Conservation (phyloP, 2,329 filamentous ascomycete species). For the Beauveria sp. region DNA sequence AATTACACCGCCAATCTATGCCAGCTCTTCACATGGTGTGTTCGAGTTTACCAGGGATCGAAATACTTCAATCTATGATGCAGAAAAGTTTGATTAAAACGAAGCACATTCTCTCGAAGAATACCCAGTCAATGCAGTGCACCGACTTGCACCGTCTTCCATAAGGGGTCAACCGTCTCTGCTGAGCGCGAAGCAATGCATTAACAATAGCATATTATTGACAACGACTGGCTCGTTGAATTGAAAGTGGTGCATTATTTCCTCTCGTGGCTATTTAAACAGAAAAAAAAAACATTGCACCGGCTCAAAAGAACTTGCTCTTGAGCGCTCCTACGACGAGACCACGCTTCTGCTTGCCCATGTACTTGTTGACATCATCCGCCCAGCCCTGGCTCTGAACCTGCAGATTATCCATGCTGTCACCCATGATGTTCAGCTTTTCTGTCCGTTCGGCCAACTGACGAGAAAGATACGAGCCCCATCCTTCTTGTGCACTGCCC, state of each 20-base stretch:
- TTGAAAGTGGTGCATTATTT: too few species aligned
- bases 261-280: neutral
- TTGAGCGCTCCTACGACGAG: conserved; percentile 65
- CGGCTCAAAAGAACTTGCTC: conserved; percentile 44
- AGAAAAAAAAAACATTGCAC: neutral
- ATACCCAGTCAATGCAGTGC: too few species aligned
- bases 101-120: too few species aligned
- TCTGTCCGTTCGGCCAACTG: conserved; percentile 89
- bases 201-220: too few species aligned
- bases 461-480: conserved; percentile 74
- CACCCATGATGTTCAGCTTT: conserved; percentile 72
- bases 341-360: conserved; percentile 80
- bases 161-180: too few species aligned
- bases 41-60: too few species aligned
- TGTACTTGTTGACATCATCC: conserved; percentile 80
- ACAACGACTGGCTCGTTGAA: too few species aligned
- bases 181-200: too few species aligned
- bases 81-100: too few species aligned
- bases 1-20: neutral
- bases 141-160: too few species aligned
- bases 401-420: conserved; percentile 76
- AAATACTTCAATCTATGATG: too few species aligned
- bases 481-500: conserved; percentile 46
- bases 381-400: conserved; percentile 77
- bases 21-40: neutral